phyloP scores from a whole-genome alignment of 129 eudicot species.

The Artemisia argyi region DNA sequence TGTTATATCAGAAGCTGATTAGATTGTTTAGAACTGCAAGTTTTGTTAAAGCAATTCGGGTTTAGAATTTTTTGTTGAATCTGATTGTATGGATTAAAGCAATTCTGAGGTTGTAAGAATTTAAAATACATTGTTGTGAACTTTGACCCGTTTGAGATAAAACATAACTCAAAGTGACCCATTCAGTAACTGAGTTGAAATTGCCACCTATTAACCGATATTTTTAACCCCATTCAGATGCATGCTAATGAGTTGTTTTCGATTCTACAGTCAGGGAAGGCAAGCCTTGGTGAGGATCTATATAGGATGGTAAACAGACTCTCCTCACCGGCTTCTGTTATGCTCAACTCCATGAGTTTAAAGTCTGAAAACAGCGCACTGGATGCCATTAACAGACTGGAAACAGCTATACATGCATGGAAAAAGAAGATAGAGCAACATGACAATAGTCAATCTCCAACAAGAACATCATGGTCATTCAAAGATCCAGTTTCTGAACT shows the following conservation, averaged over 20 bases:
- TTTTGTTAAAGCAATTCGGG: no score
- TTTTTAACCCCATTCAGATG: background rate
- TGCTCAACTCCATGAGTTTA: constrained; percentile 51
- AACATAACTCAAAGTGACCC: background rate
- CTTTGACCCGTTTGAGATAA: background rate
- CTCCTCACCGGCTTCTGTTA: constrained; percentile 45
- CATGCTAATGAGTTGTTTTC: constrained; percentile 11
- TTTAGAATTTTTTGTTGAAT: no score
- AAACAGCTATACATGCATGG: constrained; percentile 77
- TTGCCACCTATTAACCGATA: background rate
- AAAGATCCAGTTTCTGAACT: constrained; percentile 64
- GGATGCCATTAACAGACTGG: constrained; percentile 68
- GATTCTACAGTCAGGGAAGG: constrained; percentile 70
- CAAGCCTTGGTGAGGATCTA: constrained; percentile 83
- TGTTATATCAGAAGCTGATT: background rate
- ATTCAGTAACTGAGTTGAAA: background rate
- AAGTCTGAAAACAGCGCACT: constrained; percentile 74
- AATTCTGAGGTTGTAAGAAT: no score
- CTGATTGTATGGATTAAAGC: no score
- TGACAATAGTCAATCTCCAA: constrained; percentile 49
- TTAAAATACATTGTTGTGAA: background rate
- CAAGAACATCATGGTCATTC: constrained; percentile 79
- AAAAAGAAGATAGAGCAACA: constrained; percentile 59
- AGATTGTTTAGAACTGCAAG: background rate
- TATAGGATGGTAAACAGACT: constrained; percentile 60